A percentile compares a stretch with the other conserved stretches of the same genome.
Conservation (phyloP, 495 filamentous ascomycete genomes). For the Hyaloscypha variabilis region DNA sequence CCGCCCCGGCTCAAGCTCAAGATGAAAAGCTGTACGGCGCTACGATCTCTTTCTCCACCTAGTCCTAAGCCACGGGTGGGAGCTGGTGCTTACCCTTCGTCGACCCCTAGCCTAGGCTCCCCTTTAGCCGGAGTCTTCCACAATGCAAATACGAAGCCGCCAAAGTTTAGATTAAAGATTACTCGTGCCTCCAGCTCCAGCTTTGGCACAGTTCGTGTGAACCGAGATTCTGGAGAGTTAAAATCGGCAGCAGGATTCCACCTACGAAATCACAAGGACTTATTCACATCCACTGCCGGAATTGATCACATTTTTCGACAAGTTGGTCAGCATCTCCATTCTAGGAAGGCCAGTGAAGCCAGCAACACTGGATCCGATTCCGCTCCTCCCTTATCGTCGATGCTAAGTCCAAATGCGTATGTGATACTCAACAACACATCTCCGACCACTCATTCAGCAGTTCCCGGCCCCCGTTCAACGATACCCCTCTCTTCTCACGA, state of each 20-base stretch:
- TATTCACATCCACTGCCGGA: slow-evolving; percentile 29
- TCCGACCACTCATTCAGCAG: background rate
- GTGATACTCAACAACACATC: background rate
- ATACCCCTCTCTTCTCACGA: slow-evolving; percentile 34
- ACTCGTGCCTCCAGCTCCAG: slow-evolving; percentile 25
- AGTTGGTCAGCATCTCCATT: slow-evolving; percentile 34
- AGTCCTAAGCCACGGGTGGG: slow-evolving; percentile 22
- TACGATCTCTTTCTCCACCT: slow-evolving; percentile 12
- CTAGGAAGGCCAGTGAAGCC: slow-evolving; percentile 36
- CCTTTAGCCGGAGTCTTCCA: slow-evolving; percentile 1
- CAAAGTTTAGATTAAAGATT: slow-evolving; percentile 40
- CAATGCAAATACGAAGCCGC: slow-evolving; percentile 8
- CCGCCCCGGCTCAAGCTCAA: slow-evolving; percentile 26
- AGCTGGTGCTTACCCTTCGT: slow-evolving; percentile 25
- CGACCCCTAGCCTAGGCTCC: slow-evolving; percentile 10
- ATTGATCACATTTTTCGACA: slow-evolving; percentile 31
- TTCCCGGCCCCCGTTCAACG: slow-evolving; percentile 6
- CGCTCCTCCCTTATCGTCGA: background rate
- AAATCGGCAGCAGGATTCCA: slow-evolving; percentile 8
- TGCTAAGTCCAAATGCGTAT: background rate
- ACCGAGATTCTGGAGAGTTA: slow-evolving; percentile 13
- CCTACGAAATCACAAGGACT: slow-evolving; percentile 26
- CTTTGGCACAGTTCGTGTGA: slow-evolving; percentile 25
- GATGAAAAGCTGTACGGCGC: slow-evolving; percentile 7
- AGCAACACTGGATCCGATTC: slow-evolving; percentile 6